Conservation (phyloP, 108 stramenopile species). For the Stephanodiscus minutulus region DNA sequence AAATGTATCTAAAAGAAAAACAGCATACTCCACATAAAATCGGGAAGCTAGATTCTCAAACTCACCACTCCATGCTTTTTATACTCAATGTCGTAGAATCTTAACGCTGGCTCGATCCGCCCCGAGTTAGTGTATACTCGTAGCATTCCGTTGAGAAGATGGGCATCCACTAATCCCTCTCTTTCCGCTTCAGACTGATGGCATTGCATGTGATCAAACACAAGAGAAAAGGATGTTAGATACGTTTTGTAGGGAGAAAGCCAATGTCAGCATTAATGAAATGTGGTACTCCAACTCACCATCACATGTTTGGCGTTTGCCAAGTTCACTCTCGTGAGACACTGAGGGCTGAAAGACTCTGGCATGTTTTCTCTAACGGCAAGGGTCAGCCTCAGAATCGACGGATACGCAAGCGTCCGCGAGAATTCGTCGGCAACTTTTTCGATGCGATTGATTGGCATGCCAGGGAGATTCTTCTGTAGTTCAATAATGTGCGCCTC, state of each 20-base stretch:
- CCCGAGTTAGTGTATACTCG: conserved; percentile 65
- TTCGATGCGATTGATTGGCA: conserved; percentile 63
- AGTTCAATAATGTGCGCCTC: conserved; percentile 55
- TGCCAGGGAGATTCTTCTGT: conserved; percentile 58
- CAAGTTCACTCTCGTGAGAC: conserved; percentile 62
- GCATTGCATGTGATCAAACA: neutral
- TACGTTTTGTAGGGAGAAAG: neutral
- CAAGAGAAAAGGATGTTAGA: neutral
- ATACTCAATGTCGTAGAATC: conserved; percentile 67
- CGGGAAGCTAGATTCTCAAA: neutral
- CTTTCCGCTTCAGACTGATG: conserved; percentile 55
- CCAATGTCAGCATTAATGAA: neutral
- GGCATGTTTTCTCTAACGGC: conserved; percentile 83
- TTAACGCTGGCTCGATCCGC: conserved; percentile 61
- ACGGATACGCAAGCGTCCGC: conserved; percentile 65
- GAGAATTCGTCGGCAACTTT: conserved; percentile 67
- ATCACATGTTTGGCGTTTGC: conserved; percentile 64
- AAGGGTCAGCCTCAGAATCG: conserved; percentile 67
- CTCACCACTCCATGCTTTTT: conserved; percentile 57
- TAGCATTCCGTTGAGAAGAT: conserved; percentile 77
- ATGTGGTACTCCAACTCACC: conserved; percentile 12
- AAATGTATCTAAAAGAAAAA: neutral
- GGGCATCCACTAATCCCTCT: conserved; percentile 62
- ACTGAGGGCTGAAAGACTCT: conserved; percentile 57
- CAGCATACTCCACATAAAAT: neutral